These are phyloP conservation scores for Myxozyma melibiosi DNA, from an alignment of 805 yeast species.

Conservation along the genomic window DNA sequence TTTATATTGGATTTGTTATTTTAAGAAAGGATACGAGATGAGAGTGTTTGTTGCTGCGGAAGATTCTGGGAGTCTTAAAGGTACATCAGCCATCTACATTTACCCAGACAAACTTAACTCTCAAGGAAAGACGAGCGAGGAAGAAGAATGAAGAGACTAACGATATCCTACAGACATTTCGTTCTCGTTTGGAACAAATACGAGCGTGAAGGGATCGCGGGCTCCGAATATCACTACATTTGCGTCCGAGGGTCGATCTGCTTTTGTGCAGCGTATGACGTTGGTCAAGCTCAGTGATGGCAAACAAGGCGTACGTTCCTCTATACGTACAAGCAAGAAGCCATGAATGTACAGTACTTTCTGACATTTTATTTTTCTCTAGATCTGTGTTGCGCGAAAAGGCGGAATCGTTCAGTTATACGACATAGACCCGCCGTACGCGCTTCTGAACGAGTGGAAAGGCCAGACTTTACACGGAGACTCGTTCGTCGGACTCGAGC, in stretches of 20 bases:
- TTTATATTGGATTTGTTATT: not conserved
- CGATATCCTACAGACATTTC: constrained; percentile 60
- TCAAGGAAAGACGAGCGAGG: not conserved
- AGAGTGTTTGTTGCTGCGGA: constrained; percentile 54
- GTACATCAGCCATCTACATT: constrained; percentile 23
- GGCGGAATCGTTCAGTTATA: constrained; percentile 36
- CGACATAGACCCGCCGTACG: constrained; percentile 28
- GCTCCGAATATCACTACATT: constrained; percentile 62
- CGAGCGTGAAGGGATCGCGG: constrained; percentile 65
- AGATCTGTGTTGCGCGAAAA: constrained; percentile 36
- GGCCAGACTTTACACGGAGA: constrained; percentile 20
- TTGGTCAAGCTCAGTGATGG: constrained; percentile 23
- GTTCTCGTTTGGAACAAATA: constrained; percentile 73
- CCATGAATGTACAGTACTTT: not conserved
- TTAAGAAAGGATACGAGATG: constrained; percentile 1
- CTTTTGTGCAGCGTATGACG: constrained; percentile 30
- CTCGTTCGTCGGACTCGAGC: constrained; percentile 34
- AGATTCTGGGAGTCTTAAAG: constrained; percentile 54
- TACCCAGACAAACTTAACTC: not conserved
- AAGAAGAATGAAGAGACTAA: not conserved
- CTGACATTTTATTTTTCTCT: not conserved
- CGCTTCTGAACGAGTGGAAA: constrained; percentile 26
- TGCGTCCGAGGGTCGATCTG: constrained; percentile 44
- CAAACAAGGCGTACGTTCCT: constrained; percentile 46
- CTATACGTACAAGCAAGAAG: not conserved